These are phyloP conservation scores for Carpinus viminea DNA, from an alignment of 306 rosid genomes.

Conservation along the genomic window DNA sequence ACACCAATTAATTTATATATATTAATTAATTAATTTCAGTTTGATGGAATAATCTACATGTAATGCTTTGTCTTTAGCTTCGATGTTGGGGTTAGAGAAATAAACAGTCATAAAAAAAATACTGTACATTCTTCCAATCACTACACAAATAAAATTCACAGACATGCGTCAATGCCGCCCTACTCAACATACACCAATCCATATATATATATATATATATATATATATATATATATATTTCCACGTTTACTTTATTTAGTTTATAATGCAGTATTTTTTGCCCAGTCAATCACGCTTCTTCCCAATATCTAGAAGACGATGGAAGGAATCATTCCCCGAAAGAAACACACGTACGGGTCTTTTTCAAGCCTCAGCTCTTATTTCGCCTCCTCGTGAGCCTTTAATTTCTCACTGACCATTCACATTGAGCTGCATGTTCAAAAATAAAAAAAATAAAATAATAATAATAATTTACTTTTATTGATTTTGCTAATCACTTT, in stretches of 20 bases:
- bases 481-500: too few species aligned
- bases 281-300: conserved; percentile 62
- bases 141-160: conserved; percentile 9
- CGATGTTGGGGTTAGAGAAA: too few species aligned
- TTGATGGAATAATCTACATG: too few species aligned
- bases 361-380: conserved; percentile 13
- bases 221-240: conserved; percentile 26
- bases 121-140: too few species aligned
- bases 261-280: conserved; percentile 30
- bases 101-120: too few species aligned
- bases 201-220: too few species aligned
- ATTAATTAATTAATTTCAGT: too few species aligned
- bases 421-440: too few species aligned
- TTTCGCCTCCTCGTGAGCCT: not conserved
- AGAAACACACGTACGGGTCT: conserved; percentile 17
- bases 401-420: not conserved
- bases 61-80: too few species aligned
- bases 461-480: too few species aligned
- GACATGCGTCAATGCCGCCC: conserved; percentile 24
- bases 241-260: conserved; percentile 6
- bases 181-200: conserved; percentile 1
- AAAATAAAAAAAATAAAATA: too few species aligned
- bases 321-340: conserved; percentile 21
- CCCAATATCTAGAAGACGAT: not conserved
- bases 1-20: too few species aligned